Base-by-base conservation (phyloP, 1,284 basidiomycete genomes). In the Kwoniella shivajii region DNA sequence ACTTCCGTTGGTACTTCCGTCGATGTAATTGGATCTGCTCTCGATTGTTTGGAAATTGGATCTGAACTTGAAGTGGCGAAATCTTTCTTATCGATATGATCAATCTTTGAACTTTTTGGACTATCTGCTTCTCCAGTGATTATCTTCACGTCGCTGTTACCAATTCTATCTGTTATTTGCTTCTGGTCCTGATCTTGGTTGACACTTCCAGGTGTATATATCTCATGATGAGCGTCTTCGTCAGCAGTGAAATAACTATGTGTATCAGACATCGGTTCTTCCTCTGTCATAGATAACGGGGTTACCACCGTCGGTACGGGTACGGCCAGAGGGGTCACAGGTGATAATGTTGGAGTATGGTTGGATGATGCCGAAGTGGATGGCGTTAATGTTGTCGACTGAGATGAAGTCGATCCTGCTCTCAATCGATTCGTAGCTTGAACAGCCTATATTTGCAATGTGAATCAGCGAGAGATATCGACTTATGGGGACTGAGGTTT, bases 341-440 rank as follows among this genome's bases (percentile, higher is more conserved):
- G 46, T 34, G 43, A 38, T 7, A 18, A 6, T 10, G 43, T 41
- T 9, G 34, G 29, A 10, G 36, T 48, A n/a, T 29, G 27, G 24
- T 50, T 31, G 39, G 46, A 43, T 6, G 54, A 27, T 27, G 53
- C 18, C 14, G 60, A 49, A 11, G 58, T 34, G 10, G 59, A 42
- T 31, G 57, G 33, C 4, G 57, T n/a, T n/a, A n/a, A 20, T 4
- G 37, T 30, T 11, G 47, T 27, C n/a, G 9, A 54, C 16, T 13
- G 54, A 48, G 13, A 52, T 50, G 59, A 36, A 16, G 41, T 39
- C 14, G 49, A 46, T 33, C 56, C 59, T 36, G 46, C 44, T 7
- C 64, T 60, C 14, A 69, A 42, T 26, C 64, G 57, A 45, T 71
- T 64, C 0, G 67, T 50, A 18, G 68, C 68, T 52, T 60, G 58